Base-by-base conservation (phyloP, 1,284 basidiomycete species). In the Microbotryum saponariae region DNA sequence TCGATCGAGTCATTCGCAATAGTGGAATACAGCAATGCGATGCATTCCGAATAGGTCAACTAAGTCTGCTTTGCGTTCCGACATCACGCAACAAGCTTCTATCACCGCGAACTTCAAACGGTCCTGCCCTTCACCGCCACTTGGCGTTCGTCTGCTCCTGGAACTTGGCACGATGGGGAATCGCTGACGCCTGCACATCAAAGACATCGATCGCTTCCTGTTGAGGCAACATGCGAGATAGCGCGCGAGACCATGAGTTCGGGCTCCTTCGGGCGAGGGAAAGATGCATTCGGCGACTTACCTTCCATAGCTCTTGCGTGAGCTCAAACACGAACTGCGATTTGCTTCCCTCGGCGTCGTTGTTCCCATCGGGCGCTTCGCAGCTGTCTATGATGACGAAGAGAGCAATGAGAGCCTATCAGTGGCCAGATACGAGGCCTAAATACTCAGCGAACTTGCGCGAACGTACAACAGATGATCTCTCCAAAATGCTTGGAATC, bases 301-400 rank as follows among this genome's bases (percentile, higher is more conserved):
- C 89, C 81, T 80, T 77, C 87, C 89, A 94, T 0, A 85, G 85
- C 5, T 81, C 80, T 81, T 87, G 84, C 69, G 91, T 89, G 64
- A 94, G 83, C 73, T 93, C 89, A 71, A 92, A 79, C 8, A 94
- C 86, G 65, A 91, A 81, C 73, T 94, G 91, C 49, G 82, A 82
- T 71, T 88, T 89, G 51, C 42, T 80, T 48, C 88, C 77, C 3
- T 86, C 86, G 1, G 78, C 75, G 2, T 75, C 75, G 66, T 85
- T 85, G 63, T 90, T 87, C 31, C 83, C 78, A 54, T 83, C 79
- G 5, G 76, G 56, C 18, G 70, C 60, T 5, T 69, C 69, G 23
- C 59, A 54, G 20, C 57, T 54, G 33, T 68, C 70, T 21, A 37
- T 18, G 52, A 52, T 53, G 47, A 27, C n/a, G 14, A 20, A 5